Base-by-base conservation (phyloP, 2,329 filamentous ascomycete genomes). In the Aureobasidium leucospermi region DNA sequence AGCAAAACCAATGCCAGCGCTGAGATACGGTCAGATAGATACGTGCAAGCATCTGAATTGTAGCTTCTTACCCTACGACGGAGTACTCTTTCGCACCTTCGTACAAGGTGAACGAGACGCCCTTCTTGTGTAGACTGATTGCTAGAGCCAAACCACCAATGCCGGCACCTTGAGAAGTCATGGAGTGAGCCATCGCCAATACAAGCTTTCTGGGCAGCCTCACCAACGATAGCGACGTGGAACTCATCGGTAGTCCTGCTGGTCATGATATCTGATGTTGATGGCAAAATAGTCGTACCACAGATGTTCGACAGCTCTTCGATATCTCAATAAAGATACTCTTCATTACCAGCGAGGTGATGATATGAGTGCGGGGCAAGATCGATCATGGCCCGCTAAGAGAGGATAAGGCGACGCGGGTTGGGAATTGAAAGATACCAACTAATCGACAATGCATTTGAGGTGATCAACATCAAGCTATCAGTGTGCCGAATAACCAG, bases 1-100 rank as follows among this genome's bases (percentile, higher is more conserved):
- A 0, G 71, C 75, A 8, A 77, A 58, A 4, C 53, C 53, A 10
- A 58, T 46, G 1, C 53, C 53, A 58, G 34, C 72, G 13, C 60
- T 49, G 7, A n/a, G 46, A 8, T 2, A 7, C 4, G 10, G 32
- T 49, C 32, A 49, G 34, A 23, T 15, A 1, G n/a, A 28, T 6
- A 3, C n/a, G 3, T 4, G n/a, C 6, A 4, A 42, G 34, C n/a
- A 7, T 9, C 4, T 38, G 7, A 23, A 2, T 1, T 2, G 4
- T 13, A 4, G 1, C 1, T 4, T 16, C 29, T 15, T 23, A 49
- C 47, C 47, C 60, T 1, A 61, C 41, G 23, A 49, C 41, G 2
- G 60, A 59, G 45, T 53, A 61, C n/a, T 29, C 48, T 32, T 48
- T 29, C 10, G 56, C 57, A 2, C 48, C 42, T 32, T 61, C 60